Evolutionary conservation across 108 stramenopile species (phyloP).

Genomic region (Epithemia pelagica): DNA sequence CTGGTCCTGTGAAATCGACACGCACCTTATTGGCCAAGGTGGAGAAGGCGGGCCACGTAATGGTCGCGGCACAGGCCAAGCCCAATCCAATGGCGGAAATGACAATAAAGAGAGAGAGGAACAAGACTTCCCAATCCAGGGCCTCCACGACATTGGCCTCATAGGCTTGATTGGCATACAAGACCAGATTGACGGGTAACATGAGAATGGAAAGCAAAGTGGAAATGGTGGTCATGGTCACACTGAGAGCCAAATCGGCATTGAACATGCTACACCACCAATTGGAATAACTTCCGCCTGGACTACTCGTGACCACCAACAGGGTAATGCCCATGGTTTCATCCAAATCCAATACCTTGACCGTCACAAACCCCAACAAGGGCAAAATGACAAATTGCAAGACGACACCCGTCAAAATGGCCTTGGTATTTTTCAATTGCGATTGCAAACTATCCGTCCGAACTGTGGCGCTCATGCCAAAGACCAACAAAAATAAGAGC

Average conservation of each 20-base stretch:
- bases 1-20: neutral
- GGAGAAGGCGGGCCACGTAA: neutral
- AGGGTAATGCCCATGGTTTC: constrained; percentile 58
- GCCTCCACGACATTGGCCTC: constrained; percentile 36
- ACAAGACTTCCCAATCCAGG: constrained; percentile 65
- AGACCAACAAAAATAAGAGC: constrained; percentile 56
- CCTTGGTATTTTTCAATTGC: constrained; percentile 52
- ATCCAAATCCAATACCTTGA: constrained; percentile 37
- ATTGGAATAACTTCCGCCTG: constrained; percentile 85
- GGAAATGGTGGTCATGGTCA: constrained; percentile 86
- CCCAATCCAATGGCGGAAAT: constrained; percentile 65
- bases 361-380: constrained; percentile 64
- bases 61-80: constrained; percentile 14
- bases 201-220: constrained; percentile 64
- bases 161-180: constrained; percentile 71
- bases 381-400: constrained; percentile 78
- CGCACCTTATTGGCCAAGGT: neutral
- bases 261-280: constrained; percentile 71
- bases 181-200: constrained; percentile 69
- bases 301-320: constrained; percentile 71
- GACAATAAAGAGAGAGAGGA: constrained; percentile 62
- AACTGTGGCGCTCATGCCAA: constrained; percentile 71
- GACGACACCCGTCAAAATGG: constrained; percentile 40
- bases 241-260: constrained; percentile 78
- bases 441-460: constrained; percentile 32